These are phyloP conservation scores for Evernia prunastri DNA, from an alignment of 495 filamentous ascomycete species.

Conservation along the genomic window DNA sequence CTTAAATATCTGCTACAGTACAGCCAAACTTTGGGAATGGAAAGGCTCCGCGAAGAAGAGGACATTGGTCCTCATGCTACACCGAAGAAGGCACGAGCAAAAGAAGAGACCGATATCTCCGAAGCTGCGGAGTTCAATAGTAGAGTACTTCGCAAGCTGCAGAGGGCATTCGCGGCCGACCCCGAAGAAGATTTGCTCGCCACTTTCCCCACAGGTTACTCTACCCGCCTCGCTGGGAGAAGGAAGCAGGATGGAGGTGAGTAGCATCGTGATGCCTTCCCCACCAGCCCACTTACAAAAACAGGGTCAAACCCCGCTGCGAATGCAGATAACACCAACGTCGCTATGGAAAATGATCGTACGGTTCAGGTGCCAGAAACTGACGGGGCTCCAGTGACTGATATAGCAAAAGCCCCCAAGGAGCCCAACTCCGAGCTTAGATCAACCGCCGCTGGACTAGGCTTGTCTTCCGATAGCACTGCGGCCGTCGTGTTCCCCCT, in stretches of 20 bases:
- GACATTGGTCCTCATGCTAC: background rate
- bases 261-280: background rate
- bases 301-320: no score
- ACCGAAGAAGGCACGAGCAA: background rate
- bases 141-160: background rate
- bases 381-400: background rate
- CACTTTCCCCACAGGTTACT: background rate
- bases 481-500: background rate
- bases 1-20: conserved; percentile 19
- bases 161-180: background rate
- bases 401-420: background rate
- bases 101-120: background rate
- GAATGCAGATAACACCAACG: no score
- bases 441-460: background rate
- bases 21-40: background rate
- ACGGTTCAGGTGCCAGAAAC: background rate
- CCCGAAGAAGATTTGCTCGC: background rate
- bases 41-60: background rate
- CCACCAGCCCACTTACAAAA: background rate
- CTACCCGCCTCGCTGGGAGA: background rate
- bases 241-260: background rate
- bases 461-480: background rate
- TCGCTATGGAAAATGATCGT: no score
- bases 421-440: background rate
- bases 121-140: background rate